Conservation (phyloP, 108 stramenopile species). For the Cylindrotheca closterium region DNA sequence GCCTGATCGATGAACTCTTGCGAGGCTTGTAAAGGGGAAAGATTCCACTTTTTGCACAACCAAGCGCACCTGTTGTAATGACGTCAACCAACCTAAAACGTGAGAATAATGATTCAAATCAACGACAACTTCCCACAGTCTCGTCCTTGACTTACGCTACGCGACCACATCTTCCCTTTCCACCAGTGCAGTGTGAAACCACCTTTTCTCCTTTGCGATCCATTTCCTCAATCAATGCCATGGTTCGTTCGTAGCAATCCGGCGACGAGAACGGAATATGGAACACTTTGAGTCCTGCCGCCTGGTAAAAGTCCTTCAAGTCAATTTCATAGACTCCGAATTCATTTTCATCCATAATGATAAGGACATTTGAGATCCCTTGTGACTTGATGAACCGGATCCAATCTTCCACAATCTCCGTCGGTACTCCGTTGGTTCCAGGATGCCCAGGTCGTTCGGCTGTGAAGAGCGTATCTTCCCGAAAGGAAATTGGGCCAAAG, state of each 20-base stretch:
- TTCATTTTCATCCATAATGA: slow-evolving; percentile 35
- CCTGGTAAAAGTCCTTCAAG: slow-evolving; percentile 25
- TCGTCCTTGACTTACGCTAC: slow-evolving; percentile 30
- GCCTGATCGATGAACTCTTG: slow-evolving; percentile 43
- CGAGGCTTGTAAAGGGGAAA: slow-evolving; percentile 39
- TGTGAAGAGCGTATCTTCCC: slow-evolving; percentile 30
- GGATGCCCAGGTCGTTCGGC: slow-evolving; percentile 30
- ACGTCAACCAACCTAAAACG: too few relatives aligned
- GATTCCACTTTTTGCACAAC: slow-evolving; percentile 40
- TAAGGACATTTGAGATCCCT: slow-evolving; percentile 22
- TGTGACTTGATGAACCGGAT: slow-evolving; percentile 32
- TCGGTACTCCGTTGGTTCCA: slow-evolving; percentile 21
- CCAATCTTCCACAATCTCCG: slow-evolving; percentile 34
- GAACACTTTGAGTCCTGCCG: slow-evolving; percentile 20
- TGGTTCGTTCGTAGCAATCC: slow-evolving; percentile 16
- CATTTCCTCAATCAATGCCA: slow-evolving; percentile 19
- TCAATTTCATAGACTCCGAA: slow-evolving; percentile 31
- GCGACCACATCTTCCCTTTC: slow-evolving; percentile 51
- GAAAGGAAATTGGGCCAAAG: slow-evolving; percentile 28
- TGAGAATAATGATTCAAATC: too few relatives aligned
- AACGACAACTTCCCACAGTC: too few relatives aligned
- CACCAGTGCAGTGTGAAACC: slow-evolving; percentile 49
- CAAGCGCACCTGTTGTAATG: slow-evolving; percentile 37
- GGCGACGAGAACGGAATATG: slow-evolving; percentile 24
- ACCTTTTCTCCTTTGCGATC: slow-evolving; percentile 30